A percentile compares a stretch with the other conserved stretches of the same genome.
phyloP scores from a whole-genome alignment of 352 stramenopile species.

The Phytophthora boehmeriae region DNA sequence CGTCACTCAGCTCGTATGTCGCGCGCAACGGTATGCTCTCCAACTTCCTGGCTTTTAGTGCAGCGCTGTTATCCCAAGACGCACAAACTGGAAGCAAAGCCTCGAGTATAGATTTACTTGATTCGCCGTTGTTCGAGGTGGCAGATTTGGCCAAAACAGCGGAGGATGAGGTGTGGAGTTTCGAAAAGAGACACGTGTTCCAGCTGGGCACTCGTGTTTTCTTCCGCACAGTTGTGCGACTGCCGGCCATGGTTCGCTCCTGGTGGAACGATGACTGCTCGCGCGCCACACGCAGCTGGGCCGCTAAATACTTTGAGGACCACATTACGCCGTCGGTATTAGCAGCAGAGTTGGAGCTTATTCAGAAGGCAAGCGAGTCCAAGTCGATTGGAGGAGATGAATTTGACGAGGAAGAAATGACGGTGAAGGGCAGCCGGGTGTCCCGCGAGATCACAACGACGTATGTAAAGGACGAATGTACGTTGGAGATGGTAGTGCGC shows the following conservation, averaged over 20 bases:
- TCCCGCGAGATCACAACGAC: constrained; percentile 90
- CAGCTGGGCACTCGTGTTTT: constrained; percentile 69
- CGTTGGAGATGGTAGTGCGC: constrained; percentile 90
- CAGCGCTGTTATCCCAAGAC: constrained; percentile 72
- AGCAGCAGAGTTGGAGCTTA: constrained; percentile 75
- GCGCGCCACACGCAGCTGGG: constrained; percentile 80
- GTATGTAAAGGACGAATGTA: constrained; percentile 94
- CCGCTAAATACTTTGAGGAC: constrained; percentile 90
- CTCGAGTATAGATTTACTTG: constrained; percentile 43
- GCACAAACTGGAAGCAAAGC: constrained; percentile 32
- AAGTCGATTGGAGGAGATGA: constrained; percentile 21
- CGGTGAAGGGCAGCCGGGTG: constrained; percentile 85
- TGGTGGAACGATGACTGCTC: constrained; percentile 93
- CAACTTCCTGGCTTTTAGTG: constrained; percentile 68
- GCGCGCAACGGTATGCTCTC: constrained; percentile 58
- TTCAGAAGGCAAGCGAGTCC: constrained; percentile 60
- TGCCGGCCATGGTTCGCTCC: constrained; percentile 87
- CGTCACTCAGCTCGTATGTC: constrained; percentile 77
- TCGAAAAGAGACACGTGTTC: constrained; percentile 52
- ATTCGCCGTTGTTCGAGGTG: constrained; percentile 54
- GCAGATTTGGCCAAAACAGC: constrained; percentile 40
- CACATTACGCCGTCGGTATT: constrained; percentile 85
- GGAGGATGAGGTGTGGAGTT: constrained; percentile 33
- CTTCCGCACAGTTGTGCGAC: constrained; percentile 79
- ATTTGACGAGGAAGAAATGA: constrained; percentile 86